These are phyloP conservation scores for Monosporascus ibericus DNA, from an alignment of 2,329 filamentous ascomycete species.

Conservation along the genomic window DNA sequence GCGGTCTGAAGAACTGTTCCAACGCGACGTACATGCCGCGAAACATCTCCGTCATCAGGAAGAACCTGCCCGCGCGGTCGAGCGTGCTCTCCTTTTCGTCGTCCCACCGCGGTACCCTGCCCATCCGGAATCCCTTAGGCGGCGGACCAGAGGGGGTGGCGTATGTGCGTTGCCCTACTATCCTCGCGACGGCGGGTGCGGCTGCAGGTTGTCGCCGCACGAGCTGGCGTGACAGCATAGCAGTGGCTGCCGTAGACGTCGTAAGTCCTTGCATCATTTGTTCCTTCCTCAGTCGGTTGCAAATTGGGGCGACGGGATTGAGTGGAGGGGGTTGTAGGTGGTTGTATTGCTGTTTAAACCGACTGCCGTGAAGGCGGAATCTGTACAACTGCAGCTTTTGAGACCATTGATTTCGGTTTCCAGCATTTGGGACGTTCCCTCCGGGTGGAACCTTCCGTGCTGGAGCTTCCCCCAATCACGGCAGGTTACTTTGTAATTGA, in stretches of 20 bases:
- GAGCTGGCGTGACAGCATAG: slow-evolving; percentile 26
- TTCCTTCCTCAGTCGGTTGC: not conserved
- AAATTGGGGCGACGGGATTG: not conserved
- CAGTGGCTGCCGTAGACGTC: slow-evolving; percentile 16
- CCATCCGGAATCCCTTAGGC: slow-evolving; percentile 73
- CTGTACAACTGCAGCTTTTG: not conserved
- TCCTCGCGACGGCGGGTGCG: slow-evolving; percentile 18
- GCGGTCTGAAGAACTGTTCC: slow-evolving; percentile 97
- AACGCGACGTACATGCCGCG: slow-evolving; percentile 96
- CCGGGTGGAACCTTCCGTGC: not conserved
- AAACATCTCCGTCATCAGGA: slow-evolving; percentile 91
- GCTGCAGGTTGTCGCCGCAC: slow-evolving; percentile 22
- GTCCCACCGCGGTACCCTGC: slow-evolving; percentile 70
- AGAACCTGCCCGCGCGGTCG: slow-evolving; percentile 86
- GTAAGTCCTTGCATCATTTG: slow-evolving; percentile 26
- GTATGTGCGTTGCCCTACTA: slow-evolving; percentile 36
- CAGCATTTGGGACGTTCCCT: not conserved
- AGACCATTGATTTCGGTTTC: not conserved
- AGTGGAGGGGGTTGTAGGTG: not conserved
- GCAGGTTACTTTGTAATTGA: not conserved
- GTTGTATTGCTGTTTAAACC: not conserved
- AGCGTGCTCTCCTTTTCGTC: slow-evolving; percentile 69
- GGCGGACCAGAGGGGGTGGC: slow-evolving; percentile 73
- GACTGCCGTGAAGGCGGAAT: not conserved
- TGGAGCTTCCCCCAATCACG: not conserved